These are phyloP conservation scores for Sclerotinia spermophila DNA, from an alignment of 2,329 filamentous ascomycete genomes.

Conservation along the genomic window DNA sequence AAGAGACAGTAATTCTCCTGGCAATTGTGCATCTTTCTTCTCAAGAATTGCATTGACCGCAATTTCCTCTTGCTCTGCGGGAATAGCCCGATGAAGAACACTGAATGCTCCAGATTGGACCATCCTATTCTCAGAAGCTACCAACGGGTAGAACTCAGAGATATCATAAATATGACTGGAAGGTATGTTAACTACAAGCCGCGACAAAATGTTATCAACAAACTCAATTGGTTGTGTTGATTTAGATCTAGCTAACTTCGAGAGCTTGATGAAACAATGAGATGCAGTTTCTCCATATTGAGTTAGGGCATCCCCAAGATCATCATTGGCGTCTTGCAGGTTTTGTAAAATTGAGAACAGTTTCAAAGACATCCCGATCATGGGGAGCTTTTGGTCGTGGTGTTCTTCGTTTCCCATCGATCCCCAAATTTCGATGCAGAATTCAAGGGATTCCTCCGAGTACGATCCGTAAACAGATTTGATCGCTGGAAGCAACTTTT, in stretches of 20 bases:
- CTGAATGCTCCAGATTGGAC: constrained; percentile 79
- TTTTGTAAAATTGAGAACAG: constrained; percentile 61
- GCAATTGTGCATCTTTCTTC: constrained; percentile 68
- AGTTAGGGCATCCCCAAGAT: constrained; percentile 71
- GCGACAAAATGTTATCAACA: constrained; percentile 69
- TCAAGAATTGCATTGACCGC: constrained; percentile 74
- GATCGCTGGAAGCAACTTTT: constrained; percentile 66
- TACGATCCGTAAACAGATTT: constrained; percentile 82
- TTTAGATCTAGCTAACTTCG: constrained; percentile 50
- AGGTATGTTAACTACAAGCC: constrained; percentile 63
- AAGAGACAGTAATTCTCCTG: constrained; percentile 80
- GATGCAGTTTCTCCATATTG: constrained; percentile 55
- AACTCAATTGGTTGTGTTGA: constrained; percentile 66
- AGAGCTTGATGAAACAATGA: constrained; percentile 56
- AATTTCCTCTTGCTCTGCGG: constrained; percentile 71
- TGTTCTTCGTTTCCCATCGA: constrained; percentile 42
- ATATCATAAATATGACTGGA: constrained; percentile 59
- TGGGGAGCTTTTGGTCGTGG: constrained; percentile 52
- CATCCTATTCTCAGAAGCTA: constrained; percentile 70
- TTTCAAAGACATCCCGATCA: constrained; percentile 69
- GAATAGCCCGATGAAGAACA: constrained; percentile 76
- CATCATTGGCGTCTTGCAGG: constrained; percentile 76
- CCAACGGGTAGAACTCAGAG: constrained; percentile 67
- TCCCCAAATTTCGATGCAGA: constrained; percentile 57
- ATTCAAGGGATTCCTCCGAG: constrained; percentile 66